These are phyloP conservation scores for Paramecium primaurelia DNA, from an alignment of 73 alveolate species.

Conservation along the genomic window DNA sequence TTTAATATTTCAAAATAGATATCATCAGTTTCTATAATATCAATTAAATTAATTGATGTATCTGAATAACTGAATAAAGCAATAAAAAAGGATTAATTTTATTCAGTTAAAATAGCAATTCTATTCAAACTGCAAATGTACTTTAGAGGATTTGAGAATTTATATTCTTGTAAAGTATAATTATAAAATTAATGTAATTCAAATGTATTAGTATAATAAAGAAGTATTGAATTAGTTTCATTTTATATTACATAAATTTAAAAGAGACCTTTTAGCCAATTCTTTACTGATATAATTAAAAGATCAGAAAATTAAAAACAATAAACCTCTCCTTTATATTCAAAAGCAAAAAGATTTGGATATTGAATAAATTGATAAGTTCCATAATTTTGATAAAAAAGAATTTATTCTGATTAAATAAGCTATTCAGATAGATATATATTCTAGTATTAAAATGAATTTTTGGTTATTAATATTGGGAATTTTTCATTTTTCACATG, in stretches of 20 bases:
- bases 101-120: background rate
- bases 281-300: background rate
- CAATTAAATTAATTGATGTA: no score
- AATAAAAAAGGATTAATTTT: background rate
- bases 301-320: background rate
- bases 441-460: background rate
- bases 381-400: background rate
- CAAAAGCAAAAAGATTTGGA: background rate
- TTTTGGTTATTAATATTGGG: background rate
- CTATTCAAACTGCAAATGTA: background rate
- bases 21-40: no score
- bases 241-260: background rate
- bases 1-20: no score
- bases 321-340: background rate
- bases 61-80: background rate
- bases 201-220: background rate
- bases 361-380: background rate
- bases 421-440: background rate
- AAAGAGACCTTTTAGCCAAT: background rate
- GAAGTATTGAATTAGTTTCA: background rate
- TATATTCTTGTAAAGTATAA: background rate
- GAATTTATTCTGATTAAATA: background rate
- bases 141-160: background rate
- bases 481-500: background rate
- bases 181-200: background rate